Conservation (phyloP, 164 flowering plant species). For the Chimonanthus praecox region DNA sequence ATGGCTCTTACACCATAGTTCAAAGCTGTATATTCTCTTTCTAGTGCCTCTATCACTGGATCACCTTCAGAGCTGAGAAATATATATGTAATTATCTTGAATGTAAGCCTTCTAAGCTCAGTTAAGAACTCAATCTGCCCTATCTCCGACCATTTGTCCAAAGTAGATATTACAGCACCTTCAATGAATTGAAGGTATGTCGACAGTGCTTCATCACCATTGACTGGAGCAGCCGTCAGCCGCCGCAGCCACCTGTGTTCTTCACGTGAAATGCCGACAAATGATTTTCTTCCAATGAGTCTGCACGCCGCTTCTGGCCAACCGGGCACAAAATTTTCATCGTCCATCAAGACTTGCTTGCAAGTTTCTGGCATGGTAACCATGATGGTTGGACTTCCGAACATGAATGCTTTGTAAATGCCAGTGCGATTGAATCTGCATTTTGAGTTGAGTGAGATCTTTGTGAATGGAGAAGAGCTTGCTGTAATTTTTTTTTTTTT, state of each 20-base stretch:
- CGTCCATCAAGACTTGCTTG: constrained; percentile 62
- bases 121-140: constrained; percentile 80
- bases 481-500: not conserved
- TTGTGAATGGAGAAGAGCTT: not conserved
- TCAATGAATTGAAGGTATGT: constrained; percentile 57
- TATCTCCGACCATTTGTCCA: constrained; percentile 65
- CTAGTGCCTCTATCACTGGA: constrained; percentile 50
- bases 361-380: constrained; percentile 62
- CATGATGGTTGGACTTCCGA: constrained; percentile 71
- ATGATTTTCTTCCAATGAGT: constrained; percentile 79
- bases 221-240: constrained; percentile 75
- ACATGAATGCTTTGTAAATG: constrained; percentile 78
- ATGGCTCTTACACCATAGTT: constrained; percentile 86
- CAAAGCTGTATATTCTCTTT: constrained; percentile 61
- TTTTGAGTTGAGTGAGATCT: not conserved
- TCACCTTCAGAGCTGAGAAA: constrained; percentile 70
- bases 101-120: constrained; percentile 70
- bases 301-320: constrained; percentile 70
- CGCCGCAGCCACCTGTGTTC: constrained; percentile 79
- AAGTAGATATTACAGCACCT: constrained; percentile 29
- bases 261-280: constrained; percentile 48
- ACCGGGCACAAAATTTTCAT: constrained; percentile 63
- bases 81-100: constrained; percentile 72
- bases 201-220: constrained; percentile 75
- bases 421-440: constrained; percentile 61